phyloP scores from a whole-genome alignment of 2,329 filamentous ascomycete species.

The Niveomyces coronatus region DNA sequence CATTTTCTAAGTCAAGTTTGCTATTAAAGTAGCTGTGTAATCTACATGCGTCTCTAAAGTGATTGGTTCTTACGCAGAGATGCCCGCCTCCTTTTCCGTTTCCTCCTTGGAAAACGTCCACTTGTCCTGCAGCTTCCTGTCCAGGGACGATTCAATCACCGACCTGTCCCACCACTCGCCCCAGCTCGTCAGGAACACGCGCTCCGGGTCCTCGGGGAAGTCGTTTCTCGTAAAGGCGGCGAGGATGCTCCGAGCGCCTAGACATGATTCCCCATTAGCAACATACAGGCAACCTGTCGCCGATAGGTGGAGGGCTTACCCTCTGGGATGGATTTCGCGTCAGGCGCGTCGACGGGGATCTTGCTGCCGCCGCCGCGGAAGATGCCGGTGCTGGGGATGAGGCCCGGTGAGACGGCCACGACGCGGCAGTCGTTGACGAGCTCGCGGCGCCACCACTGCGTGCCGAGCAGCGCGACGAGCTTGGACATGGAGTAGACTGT shows the following conservation, averaged over 20 bases:
- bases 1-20: conserved; percentile 20
- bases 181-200: conserved; percentile 45
- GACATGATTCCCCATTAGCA: background rate
- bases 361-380: conserved; percentile 20
- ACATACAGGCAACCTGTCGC: background rate
- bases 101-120: conserved; percentile 38
- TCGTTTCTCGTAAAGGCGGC: conserved; percentile 33
- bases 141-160: conserved; percentile 29
- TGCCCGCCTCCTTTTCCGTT: conserved; percentile 34
- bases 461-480: conserved; percentile 39
- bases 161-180: conserved; percentile 45
- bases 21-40: background rate
- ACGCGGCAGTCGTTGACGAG: conserved; percentile 33
- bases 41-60: too few relatives aligned
- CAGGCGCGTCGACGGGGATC: conserved; percentile 25
- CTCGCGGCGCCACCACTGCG: conserved; percentile 47
- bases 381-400: conserved; percentile 39
- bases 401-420: conserved; percentile 42
- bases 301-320: conserved; percentile 19
- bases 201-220: conserved; percentile 39
- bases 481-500: conserved; percentile 35
- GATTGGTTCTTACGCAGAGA: conserved; percentile 2
- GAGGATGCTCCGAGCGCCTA: conserved; percentile 36
- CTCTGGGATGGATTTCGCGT: conserved; percentile 37
- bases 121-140: conserved; percentile 39